Evolutionary conservation across 768 basidiomycete species (phyloP).

Genomic region (Mycena galericulata): DNA sequence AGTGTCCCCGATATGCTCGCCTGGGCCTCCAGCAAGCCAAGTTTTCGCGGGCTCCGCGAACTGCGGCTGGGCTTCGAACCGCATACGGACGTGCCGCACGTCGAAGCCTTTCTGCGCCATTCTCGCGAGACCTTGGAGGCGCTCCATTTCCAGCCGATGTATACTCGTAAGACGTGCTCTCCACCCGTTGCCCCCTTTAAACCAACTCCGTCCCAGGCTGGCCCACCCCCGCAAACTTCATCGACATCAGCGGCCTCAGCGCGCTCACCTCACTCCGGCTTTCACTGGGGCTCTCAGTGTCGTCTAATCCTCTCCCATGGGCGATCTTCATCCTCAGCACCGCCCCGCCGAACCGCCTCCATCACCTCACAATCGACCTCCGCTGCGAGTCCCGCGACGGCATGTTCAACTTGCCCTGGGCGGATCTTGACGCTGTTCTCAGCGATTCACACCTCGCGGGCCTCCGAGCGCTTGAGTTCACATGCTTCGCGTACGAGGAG

Average conservation of each 20-base stretch:
- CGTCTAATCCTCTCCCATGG: conserved; percentile 19
- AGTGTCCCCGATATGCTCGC: background rate
- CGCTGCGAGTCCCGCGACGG: background rate
- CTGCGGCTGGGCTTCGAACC: conserved; percentile 21
- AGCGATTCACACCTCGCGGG: background rate
- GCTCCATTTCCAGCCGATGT: conserved; percentile 19
- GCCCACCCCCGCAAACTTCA: background rate
- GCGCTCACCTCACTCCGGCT: conserved; percentile 17
- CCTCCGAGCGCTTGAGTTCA: conserved; percentile 1
- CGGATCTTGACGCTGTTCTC: conserved; percentile 8
- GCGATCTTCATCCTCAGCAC: conserved; percentile 7
- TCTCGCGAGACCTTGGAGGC: conserved; percentile 6
- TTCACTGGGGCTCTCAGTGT: conserved; percentile 14
- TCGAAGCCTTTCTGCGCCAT: conserved; percentile 6
- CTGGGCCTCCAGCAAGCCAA: conserved; percentile 1
- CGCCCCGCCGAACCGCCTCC: background rate
- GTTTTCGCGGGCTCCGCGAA: conserved; percentile 11
- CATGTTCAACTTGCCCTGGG: background rate
- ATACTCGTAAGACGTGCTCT: no score
- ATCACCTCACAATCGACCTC: conserved; percentile 16
- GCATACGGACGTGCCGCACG: background rate
- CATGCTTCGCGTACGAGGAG: background rate
- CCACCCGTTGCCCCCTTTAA: no score
- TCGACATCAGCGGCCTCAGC: background rate
- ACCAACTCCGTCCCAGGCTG: background rate